Evolutionary conservation across 139 green algal species (phyloP).

Genomic region (Pleodorina starrii): DNA sequence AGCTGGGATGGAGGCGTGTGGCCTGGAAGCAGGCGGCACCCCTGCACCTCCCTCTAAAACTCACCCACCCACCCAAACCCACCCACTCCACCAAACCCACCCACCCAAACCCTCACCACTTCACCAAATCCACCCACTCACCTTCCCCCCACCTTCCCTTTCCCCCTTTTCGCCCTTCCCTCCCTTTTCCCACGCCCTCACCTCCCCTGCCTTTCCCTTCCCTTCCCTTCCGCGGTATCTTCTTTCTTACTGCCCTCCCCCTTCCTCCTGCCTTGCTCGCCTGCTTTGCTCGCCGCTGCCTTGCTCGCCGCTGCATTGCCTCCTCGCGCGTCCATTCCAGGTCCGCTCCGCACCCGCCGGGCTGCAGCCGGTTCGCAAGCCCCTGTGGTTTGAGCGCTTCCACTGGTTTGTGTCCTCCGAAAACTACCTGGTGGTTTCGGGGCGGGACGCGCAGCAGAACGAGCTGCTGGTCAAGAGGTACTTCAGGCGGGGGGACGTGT

Average conservation of each 20-base stretch:
- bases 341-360: slow-evolving; percentile 29
- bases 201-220: too few species aligned
- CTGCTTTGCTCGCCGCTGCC: too few species aligned
- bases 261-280: too few species aligned
- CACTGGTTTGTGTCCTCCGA: slow-evolving; percentile 96
- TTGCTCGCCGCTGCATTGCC: too few species aligned
- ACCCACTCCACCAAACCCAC: neutral
- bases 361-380: slow-evolving; percentile 82
- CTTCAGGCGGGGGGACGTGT: slow-evolving; percentile 81
- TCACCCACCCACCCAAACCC: neutral
- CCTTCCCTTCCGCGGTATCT: too few species aligned
- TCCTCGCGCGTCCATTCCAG: slow-evolving; percentile 14
- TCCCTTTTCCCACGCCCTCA: too few species aligned
- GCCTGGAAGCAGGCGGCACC: neutral
- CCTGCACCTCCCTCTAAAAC: neutral
- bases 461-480: slow-evolving; percentile 95
- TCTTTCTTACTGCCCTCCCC: too few species aligned
- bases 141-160: too few species aligned
- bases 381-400: slow-evolving; percentile 98
- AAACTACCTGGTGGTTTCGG: slow-evolving; percentile 94
- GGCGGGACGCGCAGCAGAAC: slow-evolving; percentile 96
- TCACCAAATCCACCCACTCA: too few species aligned
- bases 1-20: neutral
- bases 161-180: too few species aligned
- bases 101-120: neutral